Conservation (phyloP, 2,329 filamentous ascomycete genomes). For the Paracorniculantispora psalliotae region DNA sequence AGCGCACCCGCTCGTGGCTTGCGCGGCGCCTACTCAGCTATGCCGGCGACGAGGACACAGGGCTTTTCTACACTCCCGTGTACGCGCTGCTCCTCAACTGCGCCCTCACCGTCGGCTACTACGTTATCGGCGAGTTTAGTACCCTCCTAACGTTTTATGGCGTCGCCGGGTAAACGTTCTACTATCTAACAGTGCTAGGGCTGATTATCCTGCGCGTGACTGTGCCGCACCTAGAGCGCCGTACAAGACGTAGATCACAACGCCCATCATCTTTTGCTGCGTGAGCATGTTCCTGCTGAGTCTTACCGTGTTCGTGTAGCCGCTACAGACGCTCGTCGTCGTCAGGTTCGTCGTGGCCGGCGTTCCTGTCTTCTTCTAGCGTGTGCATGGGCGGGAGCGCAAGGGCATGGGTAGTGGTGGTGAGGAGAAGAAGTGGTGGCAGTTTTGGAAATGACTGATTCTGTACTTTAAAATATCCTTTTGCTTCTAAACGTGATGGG, state of each 20-base stretch:
- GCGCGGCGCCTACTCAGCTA: constrained; percentile 54
- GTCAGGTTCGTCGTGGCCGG: constrained; percentile 79
- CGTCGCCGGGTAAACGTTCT: constrained; percentile 94
- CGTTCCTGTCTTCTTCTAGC: constrained; percentile 83
- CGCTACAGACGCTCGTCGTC: constrained; percentile 83
- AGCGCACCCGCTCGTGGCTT: constrained; percentile 50
- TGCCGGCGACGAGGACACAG: constrained; percentile 71
- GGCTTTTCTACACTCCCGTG: constrained; percentile 87
- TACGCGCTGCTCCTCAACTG: constrained; percentile 83
- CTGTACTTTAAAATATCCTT: not conserved
- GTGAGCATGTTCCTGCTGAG: constrained; percentile 89
- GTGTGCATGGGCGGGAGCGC: constrained; percentile 37
- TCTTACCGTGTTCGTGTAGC: constrained; percentile 84
- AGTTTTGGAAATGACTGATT: constrained; percentile 49
- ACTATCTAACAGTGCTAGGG: constrained; percentile 91
- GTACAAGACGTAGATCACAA: constrained; percentile 94
- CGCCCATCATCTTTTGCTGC: constrained; percentile 96
- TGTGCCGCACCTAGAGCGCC: constrained; percentile 85
- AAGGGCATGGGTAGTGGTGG: constrained; percentile 33
- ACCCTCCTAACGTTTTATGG: constrained; percentile 96
- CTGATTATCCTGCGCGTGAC: constrained; percentile 83
- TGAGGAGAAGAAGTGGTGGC: constrained; percentile 50
- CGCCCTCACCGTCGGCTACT: constrained; percentile 67
- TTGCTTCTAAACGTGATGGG: too few relatives aligned
- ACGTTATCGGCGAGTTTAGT: constrained; percentile 81